Base-by-base conservation (phyloP, 176 grass and related monocot species). In the Oryza meyeriana region DNA sequence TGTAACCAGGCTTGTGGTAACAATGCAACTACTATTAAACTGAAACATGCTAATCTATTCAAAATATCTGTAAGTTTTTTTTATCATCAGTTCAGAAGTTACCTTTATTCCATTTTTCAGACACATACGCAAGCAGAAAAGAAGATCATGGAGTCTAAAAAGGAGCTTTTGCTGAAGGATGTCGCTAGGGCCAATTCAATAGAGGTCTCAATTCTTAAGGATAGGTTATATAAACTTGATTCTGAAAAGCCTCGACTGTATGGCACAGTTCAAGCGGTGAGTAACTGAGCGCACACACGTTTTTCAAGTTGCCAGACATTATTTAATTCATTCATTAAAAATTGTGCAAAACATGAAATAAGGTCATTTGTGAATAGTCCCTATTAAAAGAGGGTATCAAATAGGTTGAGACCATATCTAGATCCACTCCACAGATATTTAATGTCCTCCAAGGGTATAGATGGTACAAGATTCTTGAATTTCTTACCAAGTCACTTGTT, bases 51-150 rank as follows among this genome's bases (percentile, higher is more conserved):
- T 42, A 71, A 45, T 20, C 16, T 45, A 66, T 33, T 66, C 45
- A 55, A 73, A 82, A 61, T 65, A 58, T 72, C 55, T 25, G 4
- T n/a, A 64, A 34, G 6, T 47, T 38, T 76, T 76, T 79, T 68
- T 14, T 30, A 45, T 64, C 79, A 81, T 64, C 27, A 77, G 77
- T 44, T 12, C 44, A 7, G 48, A 18, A 55, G 30, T 73, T 31
- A 80, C 34, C 30, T 50, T 42, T 24, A 16, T n/a, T 33, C 12
- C 34, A 61, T 59, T 77, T 78, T 78, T 78, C 89, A 98, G 96
- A 98, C 96, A 84, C 93, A 93, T 69, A 98, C 96, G 10, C 96
- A 98, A 88, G 96, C 96, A 52, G 91, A 98, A 83, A 95, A 83
- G 85, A 98, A 95, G 69, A 91, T 98, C 31, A 88, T 95, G 79